Base-by-base conservation (phyloP, 73 alveolate genomes). In the Blepharisma stoltei region DNA sequence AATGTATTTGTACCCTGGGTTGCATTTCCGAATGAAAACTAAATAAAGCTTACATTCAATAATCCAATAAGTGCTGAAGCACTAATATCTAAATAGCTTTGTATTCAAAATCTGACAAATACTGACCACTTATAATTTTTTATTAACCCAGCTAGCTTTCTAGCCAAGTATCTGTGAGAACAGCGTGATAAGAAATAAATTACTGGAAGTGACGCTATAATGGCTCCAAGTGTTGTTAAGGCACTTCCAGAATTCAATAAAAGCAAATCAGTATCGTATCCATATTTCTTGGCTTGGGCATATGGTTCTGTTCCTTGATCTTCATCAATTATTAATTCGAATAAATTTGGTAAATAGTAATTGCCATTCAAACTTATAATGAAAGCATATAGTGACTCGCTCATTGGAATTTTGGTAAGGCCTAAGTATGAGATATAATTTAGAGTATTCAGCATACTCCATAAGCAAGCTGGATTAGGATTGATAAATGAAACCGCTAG, bases 381-480 rank as follows among this genome's bases (percentile, higher is more conserved):
- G 18, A 60, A 25, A 60, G 46, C 73, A 14, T 60, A 14, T 60
- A 38, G 5, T 25, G 14, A 14, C 0, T n/a, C n/a, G 14, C 46
- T n/a, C 18, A 60, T 60, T 9, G 73, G 45, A 14, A 60, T 38
- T 8, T n/a, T 60, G 11, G 73, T 1, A 20, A 60, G 46, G 38
- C 14, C 45, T 20, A 60, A 14, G 23, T 14, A 60, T 8, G 5
- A 1, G 2, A 60, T 60, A n/a, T 14, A 14, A 14, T 60, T n/a
- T 14, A 60, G 18, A 18, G 73, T 60, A 25, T 60, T 60, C 18
- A 60, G 14, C 18, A 60, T 14, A 60, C 73, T 60, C 73, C 73
- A 60, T 18, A 60, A 25, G 23, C 73, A 60, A 2, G 73, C 73
- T 20, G 73, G 73, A 25, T 60, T 60, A 20, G 73, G 73, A 38